Evolutionary conservation across 306 rosid species (phyloP).

Genomic region (Dryas drummondii): DNA sequence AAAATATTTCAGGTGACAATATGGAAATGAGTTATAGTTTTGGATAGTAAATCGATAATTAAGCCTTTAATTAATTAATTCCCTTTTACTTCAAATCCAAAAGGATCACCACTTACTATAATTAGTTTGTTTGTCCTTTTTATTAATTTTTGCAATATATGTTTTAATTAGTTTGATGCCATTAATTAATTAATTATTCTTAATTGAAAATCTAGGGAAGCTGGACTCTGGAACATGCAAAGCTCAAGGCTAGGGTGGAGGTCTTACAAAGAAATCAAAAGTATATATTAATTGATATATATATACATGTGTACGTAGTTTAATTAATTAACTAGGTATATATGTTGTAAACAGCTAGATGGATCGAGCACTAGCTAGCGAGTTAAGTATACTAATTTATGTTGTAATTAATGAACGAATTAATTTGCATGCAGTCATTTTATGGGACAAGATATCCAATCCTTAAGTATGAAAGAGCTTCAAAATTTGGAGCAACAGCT

Average conservation of each 20-base stretch:
- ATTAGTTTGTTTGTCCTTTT: too few relatives aligned
- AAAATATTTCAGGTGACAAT: too few relatives aligned
- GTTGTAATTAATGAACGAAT: background rate
- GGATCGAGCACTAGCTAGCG: too few relatives aligned
- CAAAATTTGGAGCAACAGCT: constrained; percentile 87
- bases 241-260: constrained; percentile 82
- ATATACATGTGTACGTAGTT: too few relatives aligned
- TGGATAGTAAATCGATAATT: too few relatives aligned
- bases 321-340: too few relatives aligned
- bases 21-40: too few relatives aligned
- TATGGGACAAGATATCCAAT: constrained; percentile 75
- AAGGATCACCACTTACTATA: background rate
- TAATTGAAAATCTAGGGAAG: constrained; percentile 40
- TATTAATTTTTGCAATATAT: too few relatives aligned
- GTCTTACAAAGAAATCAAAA: constrained; percentile 60
- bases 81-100: background rate
- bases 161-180: background rate
- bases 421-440: constrained; percentile 57
- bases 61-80: background rate
- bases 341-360: too few relatives aligned
- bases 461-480: constrained; percentile 62
- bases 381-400: too few relatives aligned
- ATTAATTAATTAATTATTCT: background rate
- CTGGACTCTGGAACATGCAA: constrained; percentile 80
- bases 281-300: constrained; percentile 21